Base-by-base conservation (phyloP, 2,329 filamentous ascomycete genomes). In the Penicillium expansum region DNA sequence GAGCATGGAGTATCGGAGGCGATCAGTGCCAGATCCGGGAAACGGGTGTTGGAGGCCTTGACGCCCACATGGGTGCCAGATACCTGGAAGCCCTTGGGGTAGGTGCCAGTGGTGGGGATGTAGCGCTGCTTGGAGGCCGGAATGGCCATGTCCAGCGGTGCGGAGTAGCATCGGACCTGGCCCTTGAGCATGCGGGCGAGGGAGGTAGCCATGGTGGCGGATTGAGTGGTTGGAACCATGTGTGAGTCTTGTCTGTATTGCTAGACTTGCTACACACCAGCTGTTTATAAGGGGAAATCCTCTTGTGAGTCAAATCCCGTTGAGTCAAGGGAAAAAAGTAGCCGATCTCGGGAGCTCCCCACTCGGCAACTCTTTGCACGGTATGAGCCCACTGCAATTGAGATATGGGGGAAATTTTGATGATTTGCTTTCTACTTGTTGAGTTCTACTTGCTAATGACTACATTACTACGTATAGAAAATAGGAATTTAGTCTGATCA, bases 11-110 rank as follows among this genome's bases (percentile, higher is more conserved):
- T 82, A 68, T 96, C 91, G 7, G 94, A 97, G 18, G 88, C 87
- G 62, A 99, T 83, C 64, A 99, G 83, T 35, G 92, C 91, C 48
- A 99, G 83, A 73, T 99, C 94, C 32, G 93, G 92, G 75, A 92
- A 92, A 61, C 85, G 89, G 49, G 90, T 96, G 77, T 97, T 97
- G 63, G 87, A 87, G 14, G 92, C 86, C 79, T 99, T 99, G 67
- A 99, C 92, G 52, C 94, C 93, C 38, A 96, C 93, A 70, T 96
- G 87, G 49, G 91, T 90, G 61, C 91, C 93, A 13, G 91, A 91
- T 30, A 90, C 91, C 43, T 85, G 80, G 81, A 97, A 99, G 44
- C 93, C 94, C 73, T 90, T 86, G 5, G 94, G 94, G 70, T 97
- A 97, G 20, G 86, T 91, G 61, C 93, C 94, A 41, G 83, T 84